A percentile compares a stretch with the other conserved stretches of the same genome.
These are phyloP conservation scores for Metschnikowia dekortorum DNA, from an alignment of 805 yeast species.

Conservation along the genomic window DNA sequence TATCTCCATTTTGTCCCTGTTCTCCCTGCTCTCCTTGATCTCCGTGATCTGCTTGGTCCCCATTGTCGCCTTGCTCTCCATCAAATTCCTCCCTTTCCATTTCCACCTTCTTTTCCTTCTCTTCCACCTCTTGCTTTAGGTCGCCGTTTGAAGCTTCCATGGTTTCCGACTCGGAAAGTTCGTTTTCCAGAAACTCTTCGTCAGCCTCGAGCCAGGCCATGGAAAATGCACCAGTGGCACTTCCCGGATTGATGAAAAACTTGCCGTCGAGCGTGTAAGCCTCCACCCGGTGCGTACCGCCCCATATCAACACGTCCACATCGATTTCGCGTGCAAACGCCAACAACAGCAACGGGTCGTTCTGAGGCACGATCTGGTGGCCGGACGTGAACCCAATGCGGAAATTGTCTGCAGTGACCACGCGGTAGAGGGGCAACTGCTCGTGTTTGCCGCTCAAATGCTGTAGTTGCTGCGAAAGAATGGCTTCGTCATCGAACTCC, in stretches of 20 bases:
- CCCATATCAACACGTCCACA: constrained; percentile 87
- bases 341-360: constrained; percentile 80
- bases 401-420: constrained; percentile 64
- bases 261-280: constrained; percentile 91
- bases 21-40: neutral
- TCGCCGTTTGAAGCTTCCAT: neutral
- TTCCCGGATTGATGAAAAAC: constrained; percentile 94
- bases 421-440: constrained; percentile 55
- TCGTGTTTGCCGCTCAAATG: constrained; percentile 13
- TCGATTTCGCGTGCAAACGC: constrained; percentile 85
- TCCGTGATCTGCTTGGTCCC: neutral
- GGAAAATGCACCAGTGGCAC: constrained; percentile 87
- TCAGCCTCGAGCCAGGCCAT: constrained; percentile 53
- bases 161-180: constrained; percentile 32
- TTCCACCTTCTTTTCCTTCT: neutral
- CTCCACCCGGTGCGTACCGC: constrained; percentile 89
- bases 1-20: too few relatives aligned
- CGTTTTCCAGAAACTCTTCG: constrained; percentile 39
- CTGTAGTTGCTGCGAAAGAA: constrained; percentile 30
- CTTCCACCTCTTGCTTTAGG: neutral
- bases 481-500: constrained; percentile 59
- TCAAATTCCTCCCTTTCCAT: neutral
- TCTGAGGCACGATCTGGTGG: constrained; percentile 74
- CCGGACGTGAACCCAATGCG: constrained; percentile 86
- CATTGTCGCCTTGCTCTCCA: neutral